These are phyloP conservation scores for Limnomonas spitsbergensis DNA, from an alignment of 139 green algal species.

Conservation along the genomic window DNA sequence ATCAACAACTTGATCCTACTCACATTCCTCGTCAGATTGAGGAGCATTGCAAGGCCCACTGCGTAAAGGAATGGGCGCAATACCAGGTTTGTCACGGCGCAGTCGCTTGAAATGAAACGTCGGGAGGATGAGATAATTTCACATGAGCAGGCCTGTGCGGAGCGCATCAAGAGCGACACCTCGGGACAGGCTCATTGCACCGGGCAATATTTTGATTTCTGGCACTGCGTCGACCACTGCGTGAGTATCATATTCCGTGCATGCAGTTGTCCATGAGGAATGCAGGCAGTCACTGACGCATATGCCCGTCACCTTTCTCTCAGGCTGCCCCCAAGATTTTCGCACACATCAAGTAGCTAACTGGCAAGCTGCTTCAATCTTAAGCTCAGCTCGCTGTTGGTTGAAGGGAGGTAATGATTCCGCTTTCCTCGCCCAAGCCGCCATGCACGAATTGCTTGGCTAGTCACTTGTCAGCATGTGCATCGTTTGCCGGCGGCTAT, in stretches of 20 bases:
- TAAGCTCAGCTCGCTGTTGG: too few species aligned
- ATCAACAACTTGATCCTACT: not conserved
- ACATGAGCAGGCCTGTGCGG: conserved; percentile 52
- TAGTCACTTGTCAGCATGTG: too few species aligned
- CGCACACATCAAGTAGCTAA: conserved; percentile 29
- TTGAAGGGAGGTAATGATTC: too few species aligned
- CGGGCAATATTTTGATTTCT: conserved; percentile 80
- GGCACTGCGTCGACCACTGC: conserved; percentile 70
- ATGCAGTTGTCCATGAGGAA: not conserved
- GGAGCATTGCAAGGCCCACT: conserved; percentile 61
- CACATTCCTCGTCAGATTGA: conserved; percentile 41
- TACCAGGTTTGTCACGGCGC: conserved; percentile 40
- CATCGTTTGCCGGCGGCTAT: too few species aligned
- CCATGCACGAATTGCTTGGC: too few species aligned
- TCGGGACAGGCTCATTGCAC: conserved; percentile 72
- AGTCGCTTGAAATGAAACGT: not conserved
- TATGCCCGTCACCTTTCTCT: not conserved
- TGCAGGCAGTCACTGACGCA: not conserved
- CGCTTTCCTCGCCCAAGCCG: too few species aligned
- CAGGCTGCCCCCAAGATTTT: conserved; percentile 42
- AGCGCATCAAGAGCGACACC: conserved; percentile 63
- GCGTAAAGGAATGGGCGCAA: conserved; percentile 51
- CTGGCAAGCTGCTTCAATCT: too few species aligned
- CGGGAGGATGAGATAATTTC: not conserved
- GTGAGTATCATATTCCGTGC: conserved; percentile 36